These are phyloP conservation scores for Rhizopogon vesiculosus DNA, from an alignment of 768 basidiomycete species.

Conservation along the genomic window DNA sequence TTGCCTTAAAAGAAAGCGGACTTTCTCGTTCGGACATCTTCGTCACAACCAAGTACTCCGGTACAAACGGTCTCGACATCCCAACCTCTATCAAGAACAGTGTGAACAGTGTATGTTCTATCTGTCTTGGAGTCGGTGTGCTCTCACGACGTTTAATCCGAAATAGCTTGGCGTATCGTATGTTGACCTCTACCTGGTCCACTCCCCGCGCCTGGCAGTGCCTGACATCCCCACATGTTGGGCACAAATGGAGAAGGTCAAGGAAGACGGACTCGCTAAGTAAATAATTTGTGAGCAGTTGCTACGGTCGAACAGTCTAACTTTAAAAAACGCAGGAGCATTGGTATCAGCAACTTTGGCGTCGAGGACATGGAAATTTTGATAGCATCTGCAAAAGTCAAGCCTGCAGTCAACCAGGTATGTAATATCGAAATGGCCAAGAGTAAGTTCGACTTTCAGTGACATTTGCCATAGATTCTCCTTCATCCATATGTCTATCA, in stretches of 20 bases:
- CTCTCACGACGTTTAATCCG: too few species aligned
- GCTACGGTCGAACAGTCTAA: constrained; percentile 5
- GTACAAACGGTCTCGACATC: too few species aligned
- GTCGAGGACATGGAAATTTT: constrained; percentile 31
- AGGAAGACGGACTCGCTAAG: neutral
- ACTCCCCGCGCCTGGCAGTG: too few species aligned
- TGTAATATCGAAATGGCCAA: constrained; percentile 25
- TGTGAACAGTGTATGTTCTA: too few species aligned
- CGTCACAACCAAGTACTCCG: too few species aligned
- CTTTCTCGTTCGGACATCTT: too few species aligned
- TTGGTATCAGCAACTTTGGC: constrained; percentile 41
- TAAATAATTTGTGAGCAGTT: too few species aligned
- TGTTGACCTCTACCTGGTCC: too few species aligned
- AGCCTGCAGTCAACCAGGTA: constrained; percentile 67
- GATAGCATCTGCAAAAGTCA: constrained; percentile 41
- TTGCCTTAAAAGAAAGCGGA: too few species aligned
- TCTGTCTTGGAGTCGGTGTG: too few species aligned
- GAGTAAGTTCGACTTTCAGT: neutral
- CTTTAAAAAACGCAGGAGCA: constrained; percentile 21
- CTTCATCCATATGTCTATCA: constrained; percentile 71
- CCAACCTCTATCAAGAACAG: too few species aligned
- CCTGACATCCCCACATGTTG: neutral
- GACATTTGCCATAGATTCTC: constrained; percentile 7
- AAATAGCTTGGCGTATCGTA: too few species aligned
- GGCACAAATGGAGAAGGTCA: constrained; percentile 9